These are phyloP conservation scores for Iris macrosiphon DNA, from an alignment of 106 monocot species.

Conservation along the genomic window DNA sequence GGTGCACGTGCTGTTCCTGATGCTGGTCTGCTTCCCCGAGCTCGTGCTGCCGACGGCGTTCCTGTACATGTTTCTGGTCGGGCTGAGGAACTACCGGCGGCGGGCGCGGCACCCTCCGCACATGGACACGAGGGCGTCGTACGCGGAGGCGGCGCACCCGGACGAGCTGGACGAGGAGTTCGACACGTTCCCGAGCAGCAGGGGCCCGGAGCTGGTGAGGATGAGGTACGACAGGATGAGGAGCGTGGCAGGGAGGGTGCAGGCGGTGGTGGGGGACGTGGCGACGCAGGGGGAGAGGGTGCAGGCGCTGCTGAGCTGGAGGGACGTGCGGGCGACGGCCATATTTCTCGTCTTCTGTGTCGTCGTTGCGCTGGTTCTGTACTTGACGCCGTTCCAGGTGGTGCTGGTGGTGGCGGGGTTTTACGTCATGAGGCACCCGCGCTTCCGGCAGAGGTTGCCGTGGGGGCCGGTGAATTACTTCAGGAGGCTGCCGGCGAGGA, in stretches of 20 bases:
- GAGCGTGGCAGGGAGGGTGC: slow-evolving; percentile 46
- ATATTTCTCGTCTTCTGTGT: slow-evolving; percentile 54
- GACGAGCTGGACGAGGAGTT: slow-evolving; percentile 85
- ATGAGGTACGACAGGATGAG: slow-evolving; percentile 68
- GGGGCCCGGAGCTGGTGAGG: slow-evolving; percentile 25
- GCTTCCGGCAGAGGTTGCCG: slow-evolving; percentile 42
- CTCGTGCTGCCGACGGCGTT: slow-evolving; percentile 55
- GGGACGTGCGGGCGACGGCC: slow-evolving; percentile 60
- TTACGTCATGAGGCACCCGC: slow-evolving; percentile 76
- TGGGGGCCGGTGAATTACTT: slow-evolving; percentile 47
- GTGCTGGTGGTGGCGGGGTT: slow-evolving; percentile 29
- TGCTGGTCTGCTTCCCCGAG: slow-evolving; percentile 58
- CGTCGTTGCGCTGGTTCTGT: slow-evolving; percentile 27
- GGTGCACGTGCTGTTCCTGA: slow-evolving; percentile 48
- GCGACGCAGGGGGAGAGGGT: slow-evolving; percentile 71
- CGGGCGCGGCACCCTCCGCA: slow-evolving; percentile 50
- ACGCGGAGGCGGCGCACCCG: slow-evolving; percentile 29
- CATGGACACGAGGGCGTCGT: slow-evolving; percentile 55
- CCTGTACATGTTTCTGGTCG: slow-evolving; percentile 55
- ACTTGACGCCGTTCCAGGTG: slow-evolving; percentile 46
- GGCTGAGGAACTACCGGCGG: slow-evolving; percentile 51
- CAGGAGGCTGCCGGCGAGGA: slow-evolving; percentile 59
- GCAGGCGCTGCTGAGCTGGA: slow-evolving; percentile 63
- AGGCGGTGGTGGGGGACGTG: slow-evolving; percentile 54
- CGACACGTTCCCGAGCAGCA: slow-evolving; percentile 44